phyloP scores from a whole-genome alignment of 1,139 yeast genomes.

The Geotrichum carabidarum region DNA sequence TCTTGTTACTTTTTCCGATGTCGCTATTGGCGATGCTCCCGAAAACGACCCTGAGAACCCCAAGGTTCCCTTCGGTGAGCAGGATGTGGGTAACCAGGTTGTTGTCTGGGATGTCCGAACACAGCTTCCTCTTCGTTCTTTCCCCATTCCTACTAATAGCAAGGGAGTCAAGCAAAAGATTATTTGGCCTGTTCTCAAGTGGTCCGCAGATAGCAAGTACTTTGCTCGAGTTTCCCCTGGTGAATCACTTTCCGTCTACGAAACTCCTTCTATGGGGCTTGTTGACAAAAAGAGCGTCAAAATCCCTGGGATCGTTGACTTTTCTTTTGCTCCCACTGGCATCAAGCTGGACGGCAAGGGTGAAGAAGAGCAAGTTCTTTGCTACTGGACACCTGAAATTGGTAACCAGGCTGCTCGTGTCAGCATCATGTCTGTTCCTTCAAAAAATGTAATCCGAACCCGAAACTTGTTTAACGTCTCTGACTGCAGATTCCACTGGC shows the following conservation, averaged over 20 bases:
- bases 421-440: constrained; percentile 81
- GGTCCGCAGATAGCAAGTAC: constrained; percentile 91
- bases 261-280: constrained; percentile 62
- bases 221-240: constrained; percentile 95
- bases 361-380: constrained; percentile 56
- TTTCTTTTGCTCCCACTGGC: constrained; percentile 92
- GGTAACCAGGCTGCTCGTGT: constrained; percentile 93
- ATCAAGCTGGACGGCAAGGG: constrained; percentile 56
- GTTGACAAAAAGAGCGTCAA: constrained; percentile 82
- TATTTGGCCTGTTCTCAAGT: constrained; percentile 96
- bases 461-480: constrained; percentile 92
- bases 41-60: constrained; percentile 55
- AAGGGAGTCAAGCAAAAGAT: constrained; percentile 44
- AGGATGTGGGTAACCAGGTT: constrained; percentile 87
- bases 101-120: constrained; percentile 90
- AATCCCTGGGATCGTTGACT: constrained; percentile 81
- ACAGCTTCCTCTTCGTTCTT: constrained; percentile 80
- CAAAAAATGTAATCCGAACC: constrained; percentile 78
- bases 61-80: constrained; percentile 75
- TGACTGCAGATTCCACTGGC: constrained; percentile 93
- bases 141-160: constrained; percentile 59
- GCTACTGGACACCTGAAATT: constrained; percentile 96
- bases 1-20: constrained; percentile 85
- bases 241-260: constrained; percentile 78
- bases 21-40: constrained; percentile 69